Conservation (phyloP, 2,329 filamentous ascomycete genomes). For the Monosporascus sp. region DNA sequence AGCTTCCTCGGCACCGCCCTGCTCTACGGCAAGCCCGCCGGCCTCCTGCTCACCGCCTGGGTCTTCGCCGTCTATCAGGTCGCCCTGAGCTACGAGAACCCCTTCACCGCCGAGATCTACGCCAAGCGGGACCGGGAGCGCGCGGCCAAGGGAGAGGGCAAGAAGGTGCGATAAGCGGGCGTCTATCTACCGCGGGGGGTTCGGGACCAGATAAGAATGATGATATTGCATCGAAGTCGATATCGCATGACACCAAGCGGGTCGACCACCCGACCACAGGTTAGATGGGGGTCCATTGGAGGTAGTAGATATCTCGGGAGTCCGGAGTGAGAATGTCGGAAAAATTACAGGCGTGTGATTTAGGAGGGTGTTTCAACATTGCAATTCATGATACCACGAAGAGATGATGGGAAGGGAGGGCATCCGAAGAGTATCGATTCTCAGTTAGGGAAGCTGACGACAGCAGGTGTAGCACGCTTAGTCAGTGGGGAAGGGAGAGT, state of each 20-base stretch:
- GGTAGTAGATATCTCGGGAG: neutral
- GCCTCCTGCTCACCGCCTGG: conserved; percentile 67
- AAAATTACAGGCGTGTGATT: no score
- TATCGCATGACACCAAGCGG: neutral
- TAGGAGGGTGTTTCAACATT: no score
- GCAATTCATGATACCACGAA: no score
- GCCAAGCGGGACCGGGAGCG: conserved; percentile 68
- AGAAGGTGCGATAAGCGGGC: conserved; percentile 44
- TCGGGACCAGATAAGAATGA: neutral
- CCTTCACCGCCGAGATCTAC: conserved; percentile 91
- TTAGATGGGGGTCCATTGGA: no score
- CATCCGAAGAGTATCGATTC: neutral
- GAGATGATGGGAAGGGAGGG: neutral
- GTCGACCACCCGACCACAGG: no score
- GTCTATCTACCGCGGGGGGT: neutral
- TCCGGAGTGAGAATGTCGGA: neutral
- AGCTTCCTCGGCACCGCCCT: conserved; percentile 87
- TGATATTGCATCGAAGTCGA: neutral
- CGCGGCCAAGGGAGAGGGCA: conserved; percentile 37
- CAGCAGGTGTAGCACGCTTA: neutral
- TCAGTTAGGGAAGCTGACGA: neutral
- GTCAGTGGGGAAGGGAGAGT: neutral
- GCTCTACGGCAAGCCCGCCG: conserved; percentile 81
- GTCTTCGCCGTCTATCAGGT: conserved; percentile 75
- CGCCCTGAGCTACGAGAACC: conserved; percentile 83